Base-by-base conservation (phyloP, 257 asterid genomes). In the Marsdenia floribunda region DNA sequence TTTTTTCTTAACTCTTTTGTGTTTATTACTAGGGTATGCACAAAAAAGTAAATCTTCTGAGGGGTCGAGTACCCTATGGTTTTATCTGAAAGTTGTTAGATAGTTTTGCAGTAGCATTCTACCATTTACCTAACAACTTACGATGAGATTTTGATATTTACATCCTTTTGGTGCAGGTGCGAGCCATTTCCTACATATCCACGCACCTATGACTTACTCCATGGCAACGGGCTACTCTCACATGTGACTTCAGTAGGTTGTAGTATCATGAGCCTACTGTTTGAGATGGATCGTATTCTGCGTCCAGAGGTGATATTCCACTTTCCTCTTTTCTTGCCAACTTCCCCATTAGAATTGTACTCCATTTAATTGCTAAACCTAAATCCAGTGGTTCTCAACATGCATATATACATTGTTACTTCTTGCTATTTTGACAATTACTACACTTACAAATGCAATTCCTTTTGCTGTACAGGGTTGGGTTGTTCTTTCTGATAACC, bases 161-260 rank as follows among this genome's bases (percentile, higher is more conserved):
- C 52, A 26, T 14, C 3, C 10, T 44, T 44, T 15, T 77, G 70
- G 58, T 78, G 70, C 87, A 91, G 98, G 97, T 93, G 98, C 68
- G 97, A 93, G 78, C 96, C 97, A 65, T 93, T 91, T 80, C 98
- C 97, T 74, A 91, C 98, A 54, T 93, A 91, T 84, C 97, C 98
- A 59, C 93, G 98, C 73, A 90, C 98, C 47, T 93, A 93, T 60
- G 98, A 93, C 86, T 82, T 91, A 92, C 93, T 93, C 79, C 91
- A 93, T 10, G 98, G 90, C 70, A 87, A 87, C 53, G 88, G 92
- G 53, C 96, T 91, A 58, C 87, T 93, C 24, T 85, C 98, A 11
- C 91, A 79, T 79, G 73, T 86, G 82, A 84, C 80, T 70, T 72
- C 85, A 60, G 83, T 85, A 60, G 77, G 84, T 59, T 93, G 98